Percentiles rank a stretch among this genome's conserved stretches.
Conservation (phyloP, 495 filamentous ascomycete genomes). For the Haplographium delicatum region DNA sequence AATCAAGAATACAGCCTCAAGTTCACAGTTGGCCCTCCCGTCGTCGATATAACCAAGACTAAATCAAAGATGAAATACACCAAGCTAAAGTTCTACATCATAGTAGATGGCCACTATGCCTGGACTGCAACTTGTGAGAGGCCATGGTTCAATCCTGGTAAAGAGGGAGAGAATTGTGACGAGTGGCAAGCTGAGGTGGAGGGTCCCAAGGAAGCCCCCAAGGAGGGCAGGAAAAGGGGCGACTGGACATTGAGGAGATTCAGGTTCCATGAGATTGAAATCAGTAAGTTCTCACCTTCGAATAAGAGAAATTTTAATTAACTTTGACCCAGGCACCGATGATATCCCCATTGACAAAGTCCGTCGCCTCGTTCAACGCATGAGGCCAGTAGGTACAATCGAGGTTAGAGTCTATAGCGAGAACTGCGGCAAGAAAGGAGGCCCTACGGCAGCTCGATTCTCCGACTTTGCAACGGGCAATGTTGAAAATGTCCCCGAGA, state of each 20-base stretch:
- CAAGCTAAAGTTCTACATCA: no score
- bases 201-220: not conserved
- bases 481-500: not conserved
- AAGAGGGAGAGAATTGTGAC: not conserved
- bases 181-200: not conserved
- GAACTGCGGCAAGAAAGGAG: not conserved
- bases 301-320: not conserved
- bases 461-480: not conserved
- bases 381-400: conserved; percentile 2
- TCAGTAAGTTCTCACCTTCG: not conserved
- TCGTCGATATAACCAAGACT: no score
- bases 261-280: conserved; percentile 2
- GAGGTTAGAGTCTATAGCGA: not conserved
- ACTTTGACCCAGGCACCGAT: not conserved
- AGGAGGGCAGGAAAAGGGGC: not conserved
- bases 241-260: not conserved
- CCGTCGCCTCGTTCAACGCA: not conserved
- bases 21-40: not conserved
- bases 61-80: no score
- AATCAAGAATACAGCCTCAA: conserved; percentile 1
- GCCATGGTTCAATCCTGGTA: not conserved
- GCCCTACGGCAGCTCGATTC: not conserved
- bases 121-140: not conserved
- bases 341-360: not conserved
- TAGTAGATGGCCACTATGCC: no score